Conservation (phyloP, 495 filamentous ascomycete genomes). For the Trypethelium eluteriae region DNA sequence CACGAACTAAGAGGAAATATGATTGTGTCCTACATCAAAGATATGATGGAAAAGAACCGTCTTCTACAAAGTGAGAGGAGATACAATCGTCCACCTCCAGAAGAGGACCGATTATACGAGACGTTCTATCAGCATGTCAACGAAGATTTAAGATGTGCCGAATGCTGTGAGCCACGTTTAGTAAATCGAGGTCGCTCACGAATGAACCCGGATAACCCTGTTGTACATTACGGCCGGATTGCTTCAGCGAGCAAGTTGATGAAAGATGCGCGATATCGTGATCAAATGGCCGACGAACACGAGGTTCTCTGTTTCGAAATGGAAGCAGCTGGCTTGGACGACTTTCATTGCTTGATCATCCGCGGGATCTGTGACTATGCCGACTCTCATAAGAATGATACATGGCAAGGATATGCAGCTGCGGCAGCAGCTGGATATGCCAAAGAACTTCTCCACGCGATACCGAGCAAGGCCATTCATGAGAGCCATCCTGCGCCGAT, state of each 20-base stretch:
- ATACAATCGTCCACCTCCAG: background rate
- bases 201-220: background rate
- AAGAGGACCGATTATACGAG: conserved; percentile 7
- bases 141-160: background rate
- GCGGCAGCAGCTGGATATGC: conserved; percentile 27
- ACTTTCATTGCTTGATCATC: conserved; percentile 27
- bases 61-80: background rate
- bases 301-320: conserved; percentile 26
- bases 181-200: background rate
- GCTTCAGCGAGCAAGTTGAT: conserved; percentile 35
- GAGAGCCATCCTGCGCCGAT: background rate
- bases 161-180: background rate
- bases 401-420: conserved; percentile 25
- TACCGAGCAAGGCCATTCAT: background rate
- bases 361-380: conserved; percentile 33
- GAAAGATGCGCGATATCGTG: conserved; percentile 23
- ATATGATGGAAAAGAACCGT: conserved; percentile 3
- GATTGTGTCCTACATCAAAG: background rate
- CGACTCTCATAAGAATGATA: conserved; percentile 28
- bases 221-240: conserved; percentile 34
- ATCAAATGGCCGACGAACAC: conserved; percentile 7
- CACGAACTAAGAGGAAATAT: background rate
- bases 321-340: conserved; percentile 25
- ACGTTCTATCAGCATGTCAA: background rate
- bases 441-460: conserved; percentile 10